Base-by-base conservation (phyloP, 495 filamentous ascomycete genomes). In the Aspergillus cavernicola region DNA sequence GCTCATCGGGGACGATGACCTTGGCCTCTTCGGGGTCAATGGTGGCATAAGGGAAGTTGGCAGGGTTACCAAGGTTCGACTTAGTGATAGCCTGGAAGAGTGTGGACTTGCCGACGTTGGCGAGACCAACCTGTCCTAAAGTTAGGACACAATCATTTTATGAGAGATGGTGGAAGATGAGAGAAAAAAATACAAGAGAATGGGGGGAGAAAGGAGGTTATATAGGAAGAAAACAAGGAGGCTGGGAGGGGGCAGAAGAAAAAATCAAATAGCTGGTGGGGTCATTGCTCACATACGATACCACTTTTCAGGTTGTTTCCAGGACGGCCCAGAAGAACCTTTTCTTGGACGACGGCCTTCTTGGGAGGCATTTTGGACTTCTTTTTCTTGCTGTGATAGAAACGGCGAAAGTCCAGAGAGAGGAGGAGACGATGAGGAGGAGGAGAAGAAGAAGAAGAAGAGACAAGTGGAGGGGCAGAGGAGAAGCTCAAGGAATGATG, bases 51-150 rank as follows among this genome's bases (percentile, higher is more conserved):
- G 95, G 95, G 69, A 97, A 99, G 79, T 99, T 99, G 72, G 93
- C 95, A 59, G 95, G 95, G 77, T 99, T 99, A 75, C 95, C 95
- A 61, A 99, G 82, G 57, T 84, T 85, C 72, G 87, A 97, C 79
- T 96, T 97, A 57, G 95, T 99, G 78, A 99, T 96, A 59, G 95
- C 91, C 76, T 99, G 95, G 80, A 99, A 99, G 63, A 99, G 86
- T 20, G 95, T 99, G 52, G 95, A 99, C 76, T 99, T 99, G 67
- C 95, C 95, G 58, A 99, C 95, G 72, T 99, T 99, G 66, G 95
- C 95, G 67, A 99, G 85, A 73, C 95, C 95, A 68, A 98, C 91
- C 91, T 96, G 71, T 61, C 56, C 23, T 31, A 31, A 50, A 40
- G 50, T 58, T 53, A 58, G 48, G 43, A 56, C 28, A 53, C 50